A percentile compares a stretch with the other conserved stretches of the same genome.
Evolutionary conservation across 305 asterid species (phyloP).

Genomic region (Lippia alba): DNA sequence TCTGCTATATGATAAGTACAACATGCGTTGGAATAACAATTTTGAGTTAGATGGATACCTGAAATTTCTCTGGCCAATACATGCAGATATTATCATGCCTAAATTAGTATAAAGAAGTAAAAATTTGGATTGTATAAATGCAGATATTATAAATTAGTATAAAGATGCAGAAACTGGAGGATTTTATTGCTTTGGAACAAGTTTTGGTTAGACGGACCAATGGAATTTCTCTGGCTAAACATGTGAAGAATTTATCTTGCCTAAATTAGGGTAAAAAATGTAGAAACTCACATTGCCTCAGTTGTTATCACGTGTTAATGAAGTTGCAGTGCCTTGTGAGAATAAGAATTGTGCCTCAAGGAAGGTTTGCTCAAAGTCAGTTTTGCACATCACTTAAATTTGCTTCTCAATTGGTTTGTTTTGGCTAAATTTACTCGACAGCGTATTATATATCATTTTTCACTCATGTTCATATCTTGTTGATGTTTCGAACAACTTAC

Average conservation of each 20-base stretch:
- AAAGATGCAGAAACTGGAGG: not conserved
- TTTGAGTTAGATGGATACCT: not conserved
- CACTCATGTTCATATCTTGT: not conserved
- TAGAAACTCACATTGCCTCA: not conserved
- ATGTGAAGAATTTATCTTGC: too few species aligned
- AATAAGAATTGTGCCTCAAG: not conserved
- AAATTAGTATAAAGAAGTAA: not conserved
- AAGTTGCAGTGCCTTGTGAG: not conserved
- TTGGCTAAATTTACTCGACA: slow-evolving; percentile 9
- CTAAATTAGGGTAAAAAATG: not conserved
- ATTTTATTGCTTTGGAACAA: not conserved
- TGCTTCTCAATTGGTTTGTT: not conserved
- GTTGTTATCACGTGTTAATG: too few species aligned
- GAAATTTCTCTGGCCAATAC: slow-evolving; percentile 17
- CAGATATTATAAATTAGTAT: too few species aligned
- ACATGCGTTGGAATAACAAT: not conserved
- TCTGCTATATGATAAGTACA: not conserved
- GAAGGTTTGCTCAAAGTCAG: not conserved
- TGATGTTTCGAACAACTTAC: not conserved
- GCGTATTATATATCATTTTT: not conserved
- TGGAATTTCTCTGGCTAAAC: not conserved
- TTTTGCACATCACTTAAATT: not conserved
- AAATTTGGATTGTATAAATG: not conserved
- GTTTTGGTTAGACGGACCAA: not conserved
- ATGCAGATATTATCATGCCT: not conserved